Evolutionary conservation across 2,329 filamentous ascomycete species (phyloP), one percentile per base, ranked within the genome.

Genomic region (Xylaria sp.): DNA sequence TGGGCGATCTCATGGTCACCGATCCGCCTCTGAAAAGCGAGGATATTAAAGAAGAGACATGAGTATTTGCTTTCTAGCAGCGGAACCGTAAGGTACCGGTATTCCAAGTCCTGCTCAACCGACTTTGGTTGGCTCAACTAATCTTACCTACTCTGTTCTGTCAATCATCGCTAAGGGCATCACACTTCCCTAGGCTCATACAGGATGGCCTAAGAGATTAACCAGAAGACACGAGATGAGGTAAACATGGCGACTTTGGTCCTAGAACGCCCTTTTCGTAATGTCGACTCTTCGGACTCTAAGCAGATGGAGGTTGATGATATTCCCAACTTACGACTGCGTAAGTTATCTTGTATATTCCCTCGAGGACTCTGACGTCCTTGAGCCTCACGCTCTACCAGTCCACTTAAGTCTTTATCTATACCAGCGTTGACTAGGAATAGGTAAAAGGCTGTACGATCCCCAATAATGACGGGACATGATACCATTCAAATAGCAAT

Each of bases 1-100:
- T 66, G 4, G 46, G 40, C 13, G 63, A 65, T 10, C 80, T 85
- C 31, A 84, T 84, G 0, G 87, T 89, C 69, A 83, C 86, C 1
- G 88, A 87, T 11, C 85, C 80, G 5, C 78, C 79, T 3, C 76
- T 80, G 13, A 75, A 78, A 66, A 78, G 79, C 42, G 79, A 82
- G 63, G 80, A 83, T 66, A 78, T 82, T 11, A 80, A 82, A 69
- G 77, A 80, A 72, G 80, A 81, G 68, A 76, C 78, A 13, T 74
- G 33, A 69, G 54, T 13, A 5, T 11, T 17, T 31, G 28, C 31
- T 31, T 36, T 61, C 46, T 2, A 3, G 26, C 23, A 9, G 23
- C 56, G 13, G 40, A 20, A 42, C 28, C 33, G 44, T 33, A 5
- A 13, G 36, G n/a, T 28, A 33, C 53, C 42, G 31, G 13, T 31